phyloP scores from a whole-genome alignment of 2,329 filamentous ascomycete genomes.

The Sporothrix dimorphospora region DNA sequence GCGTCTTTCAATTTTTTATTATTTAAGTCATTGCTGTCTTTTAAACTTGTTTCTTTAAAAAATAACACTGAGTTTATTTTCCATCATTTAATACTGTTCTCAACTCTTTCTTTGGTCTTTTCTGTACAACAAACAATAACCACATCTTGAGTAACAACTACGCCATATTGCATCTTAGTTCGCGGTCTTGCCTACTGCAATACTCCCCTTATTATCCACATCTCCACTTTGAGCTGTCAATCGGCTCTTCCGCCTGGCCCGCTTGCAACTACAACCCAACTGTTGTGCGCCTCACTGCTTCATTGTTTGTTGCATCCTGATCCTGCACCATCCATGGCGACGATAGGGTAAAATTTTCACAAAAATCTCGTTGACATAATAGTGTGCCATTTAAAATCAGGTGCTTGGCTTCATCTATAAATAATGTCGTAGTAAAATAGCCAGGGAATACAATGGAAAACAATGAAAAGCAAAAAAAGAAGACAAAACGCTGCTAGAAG shows the following conservation, averaged over 20 bases:
- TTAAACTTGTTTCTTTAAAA: too few species aligned
- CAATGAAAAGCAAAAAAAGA: not conserved
- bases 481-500: too few species aligned
- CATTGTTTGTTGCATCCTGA: not conserved
- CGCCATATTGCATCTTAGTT: too few species aligned
- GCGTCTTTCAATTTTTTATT: too few species aligned
- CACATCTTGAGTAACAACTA: too few species aligned
- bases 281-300: not conserved
- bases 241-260: not conserved
- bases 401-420: slow-evolving; percentile 5
- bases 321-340: not conserved
- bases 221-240: not conserved
- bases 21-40: too few species aligned
- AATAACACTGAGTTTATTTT: too few species aligned
- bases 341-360: not conserved
- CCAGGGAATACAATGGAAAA: not conserved
- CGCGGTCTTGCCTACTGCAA: not conserved
- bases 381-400: not conserved
- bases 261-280: not conserved
- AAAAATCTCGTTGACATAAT: not conserved
- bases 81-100: too few species aligned
- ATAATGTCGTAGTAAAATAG: not conserved
- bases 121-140: too few species aligned
- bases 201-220: not conserved
- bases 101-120: too few species aligned